Conservation (phyloP, 768 basidiomycete species). For the Phylloporus sp. region DNA sequence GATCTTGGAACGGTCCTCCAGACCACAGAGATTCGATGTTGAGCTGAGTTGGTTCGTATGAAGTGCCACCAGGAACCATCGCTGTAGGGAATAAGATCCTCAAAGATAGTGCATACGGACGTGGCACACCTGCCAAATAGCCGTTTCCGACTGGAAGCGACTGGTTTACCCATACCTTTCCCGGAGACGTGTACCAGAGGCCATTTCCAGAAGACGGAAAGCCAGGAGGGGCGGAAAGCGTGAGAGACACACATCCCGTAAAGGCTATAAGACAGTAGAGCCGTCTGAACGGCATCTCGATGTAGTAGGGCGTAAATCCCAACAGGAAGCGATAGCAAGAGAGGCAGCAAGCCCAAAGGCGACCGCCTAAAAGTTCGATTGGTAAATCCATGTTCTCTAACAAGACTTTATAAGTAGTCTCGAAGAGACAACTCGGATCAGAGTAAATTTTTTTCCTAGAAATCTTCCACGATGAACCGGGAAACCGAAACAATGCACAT, state of each 20-base stretch:
- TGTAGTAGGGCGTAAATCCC: constrained; percentile 14
- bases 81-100: constrained; percentile 34
- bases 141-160: constrained; percentile 74
- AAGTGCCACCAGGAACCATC: constrained; percentile 59
- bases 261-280: constrained; percentile 19
- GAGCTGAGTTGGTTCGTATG: constrained; percentile 56
- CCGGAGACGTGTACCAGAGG: constrained; percentile 60
- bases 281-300: constrained; percentile 16
- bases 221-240: constrained; percentile 32
- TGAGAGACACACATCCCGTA: constrained; percentile 17
- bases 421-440: not conserved
- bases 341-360: constrained; percentile 14
- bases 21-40: constrained; percentile 78
- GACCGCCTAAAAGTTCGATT: constrained; percentile 14
- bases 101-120: not conserved
- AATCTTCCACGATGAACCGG: not conserved
- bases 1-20: constrained; percentile 65
- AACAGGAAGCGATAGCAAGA: constrained; percentile 9
- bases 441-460: not conserved
- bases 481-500: constrained; percentile 3
- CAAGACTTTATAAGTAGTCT: not conserved
- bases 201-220: constrained; percentile 73
- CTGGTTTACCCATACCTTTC: constrained; percentile 51
- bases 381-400: constrained; percentile 20
- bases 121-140: constrained; percentile 51